Evolutionary conservation across 805 yeast genomes (phyloP).

Genomic region (Saccharomycopsis babjevae): DNA sequence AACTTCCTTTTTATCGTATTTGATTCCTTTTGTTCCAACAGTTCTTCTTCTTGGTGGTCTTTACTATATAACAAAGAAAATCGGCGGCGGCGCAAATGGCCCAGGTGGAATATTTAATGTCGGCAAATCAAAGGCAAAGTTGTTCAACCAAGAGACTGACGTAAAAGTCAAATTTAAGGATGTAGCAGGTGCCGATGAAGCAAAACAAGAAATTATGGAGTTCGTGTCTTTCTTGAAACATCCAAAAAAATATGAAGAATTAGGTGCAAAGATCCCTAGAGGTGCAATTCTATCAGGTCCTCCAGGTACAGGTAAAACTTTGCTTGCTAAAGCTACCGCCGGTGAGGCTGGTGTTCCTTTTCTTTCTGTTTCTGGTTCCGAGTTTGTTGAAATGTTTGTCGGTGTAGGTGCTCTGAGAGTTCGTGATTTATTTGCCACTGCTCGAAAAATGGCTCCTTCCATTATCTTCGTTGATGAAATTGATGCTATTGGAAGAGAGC

Average conservation of each 20-base stretch:
- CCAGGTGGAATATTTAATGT: constrained; percentile 63
- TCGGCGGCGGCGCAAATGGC: constrained; percentile 40
- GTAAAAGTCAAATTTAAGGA: constrained; percentile 76
- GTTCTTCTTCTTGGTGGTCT: constrained; percentile 71
- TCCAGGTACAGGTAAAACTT: constrained; percentile 95
- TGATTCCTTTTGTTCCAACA: constrained; percentile 74
- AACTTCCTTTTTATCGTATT: constrained; percentile 49
- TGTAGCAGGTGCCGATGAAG: constrained; percentile 93
- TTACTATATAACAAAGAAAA: constrained; percentile 33
- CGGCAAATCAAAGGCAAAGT: constrained; percentile 70
- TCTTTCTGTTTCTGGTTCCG: constrained; percentile 85
- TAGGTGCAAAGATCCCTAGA: constrained; percentile 92
- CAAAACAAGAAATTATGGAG: constrained; percentile 92
- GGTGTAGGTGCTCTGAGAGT: constrained; percentile 96
- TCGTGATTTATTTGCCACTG: constrained; percentile 83
- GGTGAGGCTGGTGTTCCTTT: constrained; percentile 96
- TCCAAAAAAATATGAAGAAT: constrained; percentile 71
- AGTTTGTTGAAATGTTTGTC: constrained; percentile 93
- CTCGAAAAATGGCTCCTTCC: constrained; percentile 82
- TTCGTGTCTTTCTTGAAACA: constrained; percentile 82
- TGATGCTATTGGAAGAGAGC: constrained; percentile 88
- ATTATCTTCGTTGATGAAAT: constrained; percentile 90
- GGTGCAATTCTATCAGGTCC: constrained; percentile 94
- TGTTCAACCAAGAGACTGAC: constrained; percentile 74
- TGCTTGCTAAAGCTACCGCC: constrained; percentile 89